Base-by-base conservation (phyloP, 768 basidiomycete genomes). In the Mycena belliarum region DNA sequence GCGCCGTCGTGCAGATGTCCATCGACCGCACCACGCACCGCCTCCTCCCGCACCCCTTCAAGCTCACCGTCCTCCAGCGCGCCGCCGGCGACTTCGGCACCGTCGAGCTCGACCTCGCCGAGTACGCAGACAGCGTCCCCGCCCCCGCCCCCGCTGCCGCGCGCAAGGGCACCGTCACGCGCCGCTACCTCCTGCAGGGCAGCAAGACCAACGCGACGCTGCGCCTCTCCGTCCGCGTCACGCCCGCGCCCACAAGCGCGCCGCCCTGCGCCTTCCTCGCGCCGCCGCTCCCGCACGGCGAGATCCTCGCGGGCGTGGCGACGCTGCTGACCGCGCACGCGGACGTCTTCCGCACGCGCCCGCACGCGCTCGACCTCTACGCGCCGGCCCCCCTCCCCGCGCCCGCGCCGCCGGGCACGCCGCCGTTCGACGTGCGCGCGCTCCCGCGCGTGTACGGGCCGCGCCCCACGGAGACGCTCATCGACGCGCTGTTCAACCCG, bases 401-500 rank as follows among this genome's bases (percentile, higher is more conserved):
- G n/a, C n/a, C n/a, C n/a, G n/a, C n/a, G n/a, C n/a, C 3, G 38
- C 28, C 20, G 33, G 10, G 50, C 50, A 53, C 0, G 35, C 28
- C 41, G 4, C 63, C 70, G 1, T 79, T 80, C 59, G 73, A 76
- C 61, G 68, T 76, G 7, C 67, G 71, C n/a, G 67, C 72, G 29
- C 76, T 88, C 8, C 84, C 84, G 2, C 67, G 73, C 18, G 80
- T 82, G 4, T 78, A 81, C 59, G 85, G 87, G 1, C 79, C 85
- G 2, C 81, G 81, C 49, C 82, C 84, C 15, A 91, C 89, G 0
- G 89, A 89, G 67, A 76, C 77, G 35, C 77, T 93, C 40, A 91
- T 92, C 66, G 91, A 93, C 53, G 84, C 88, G 6, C 69, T 93
- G 24, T 93, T 93, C 68, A 93, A 93, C 64, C 90, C 91, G 2